Conservation (phyloP, 495 filamentous ascomycete species). For the Aspergillus sclerotioniger region DNA sequence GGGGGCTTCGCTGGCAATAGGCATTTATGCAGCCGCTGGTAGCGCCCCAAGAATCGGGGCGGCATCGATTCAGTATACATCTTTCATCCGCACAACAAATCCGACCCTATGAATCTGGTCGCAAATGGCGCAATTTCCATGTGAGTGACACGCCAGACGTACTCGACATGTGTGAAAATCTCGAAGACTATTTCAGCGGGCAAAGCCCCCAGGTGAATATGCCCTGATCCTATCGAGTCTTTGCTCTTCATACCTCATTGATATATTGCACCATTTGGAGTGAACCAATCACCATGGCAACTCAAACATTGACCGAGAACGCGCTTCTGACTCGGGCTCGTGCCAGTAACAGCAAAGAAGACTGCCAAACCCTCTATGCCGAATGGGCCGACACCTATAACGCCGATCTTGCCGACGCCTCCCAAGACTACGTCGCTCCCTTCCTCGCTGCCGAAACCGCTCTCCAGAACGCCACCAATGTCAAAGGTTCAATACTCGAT, state of each 20-base stretch:
- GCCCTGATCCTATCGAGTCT: background rate
- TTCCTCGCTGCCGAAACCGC: constrained; percentile 34
- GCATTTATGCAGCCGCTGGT: too few species aligned
- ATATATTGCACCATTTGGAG: background rate
- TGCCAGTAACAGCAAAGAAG: constrained; percentile 20
- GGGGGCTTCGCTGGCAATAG: too few species aligned
- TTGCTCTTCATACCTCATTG: background rate
- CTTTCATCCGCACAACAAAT: too few species aligned
- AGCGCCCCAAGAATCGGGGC: too few species aligned
- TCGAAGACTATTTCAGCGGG: too few species aligned
- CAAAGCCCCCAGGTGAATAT: too few species aligned
- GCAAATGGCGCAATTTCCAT: too few species aligned
- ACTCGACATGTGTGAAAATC: too few species aligned
- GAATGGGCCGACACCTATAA: constrained; percentile 48
- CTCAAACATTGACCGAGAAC: constrained; percentile 23
- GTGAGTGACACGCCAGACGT: too few species aligned
- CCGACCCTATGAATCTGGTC: too few species aligned
- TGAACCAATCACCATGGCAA: constrained; percentile 20
- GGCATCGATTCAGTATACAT: too few species aligned
- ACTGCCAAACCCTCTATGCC: constrained; percentile 42
- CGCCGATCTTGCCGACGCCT: constrained; percentile 34
- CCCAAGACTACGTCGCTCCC: constrained; percentile 42
- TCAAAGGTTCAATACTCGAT: constrained; percentile 36
- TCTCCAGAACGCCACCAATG: constrained; percentile 19
- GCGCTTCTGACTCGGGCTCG: constrained; percentile 30